Percentiles rank a stretch among this genome's conserved stretches.
Evolutionary conservation across 192 early-diverging fungal species (phyloP).

Genomic region (Coemansia sp.): DNA sequence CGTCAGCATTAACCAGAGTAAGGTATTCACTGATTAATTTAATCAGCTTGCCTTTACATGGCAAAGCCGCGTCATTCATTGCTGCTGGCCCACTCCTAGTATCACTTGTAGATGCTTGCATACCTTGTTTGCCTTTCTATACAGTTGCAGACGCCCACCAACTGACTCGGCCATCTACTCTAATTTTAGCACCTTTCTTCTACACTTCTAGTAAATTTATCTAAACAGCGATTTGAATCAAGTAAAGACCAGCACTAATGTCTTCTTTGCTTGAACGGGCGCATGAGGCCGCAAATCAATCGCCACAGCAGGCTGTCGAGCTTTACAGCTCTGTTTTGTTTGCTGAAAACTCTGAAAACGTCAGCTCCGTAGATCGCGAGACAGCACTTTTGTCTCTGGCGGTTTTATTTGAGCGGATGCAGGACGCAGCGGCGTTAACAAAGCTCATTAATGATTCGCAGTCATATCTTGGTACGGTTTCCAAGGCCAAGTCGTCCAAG

Average conservation of each 20-base stretch:
- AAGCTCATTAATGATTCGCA: conserved; percentile 79
- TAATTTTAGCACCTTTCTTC: neutral
- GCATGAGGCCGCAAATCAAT: conserved; percentile 26
- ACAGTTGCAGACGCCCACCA: neutral
- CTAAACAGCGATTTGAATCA: neutral
- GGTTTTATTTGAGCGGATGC: conserved; percentile 45
- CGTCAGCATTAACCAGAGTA: neutral
- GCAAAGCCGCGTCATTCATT: neutral
- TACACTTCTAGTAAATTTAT: neutral
- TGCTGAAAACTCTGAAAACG: conserved; percentile 20
- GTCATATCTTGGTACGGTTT: conserved; percentile 74
- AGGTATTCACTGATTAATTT: neutral
- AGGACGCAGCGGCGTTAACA: conserved; percentile 73
- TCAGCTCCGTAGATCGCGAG: conserved; percentile 24
- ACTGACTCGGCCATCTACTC: neutral
- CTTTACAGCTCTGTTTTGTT: conserved; percentile 44
- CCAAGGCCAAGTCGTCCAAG: conserved; percentile 97
- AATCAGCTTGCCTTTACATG: neutral
- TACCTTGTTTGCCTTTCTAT: neutral
- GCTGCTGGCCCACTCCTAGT: neutral
- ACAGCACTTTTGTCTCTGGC: conserved; percentile 42
- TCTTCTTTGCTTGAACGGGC: conserved; percentile 37
- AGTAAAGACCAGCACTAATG: conserved; percentile 15
- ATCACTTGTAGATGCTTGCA: neutral
- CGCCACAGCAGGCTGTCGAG: conserved; percentile 45